Percentiles rank a stretch among this genome's conserved stretches.
These are phyloP conservation scores for Exobasidium rhododendri DNA, from an alignment of 1,284 basidiomycete species.

Conservation along the genomic window DNA sequence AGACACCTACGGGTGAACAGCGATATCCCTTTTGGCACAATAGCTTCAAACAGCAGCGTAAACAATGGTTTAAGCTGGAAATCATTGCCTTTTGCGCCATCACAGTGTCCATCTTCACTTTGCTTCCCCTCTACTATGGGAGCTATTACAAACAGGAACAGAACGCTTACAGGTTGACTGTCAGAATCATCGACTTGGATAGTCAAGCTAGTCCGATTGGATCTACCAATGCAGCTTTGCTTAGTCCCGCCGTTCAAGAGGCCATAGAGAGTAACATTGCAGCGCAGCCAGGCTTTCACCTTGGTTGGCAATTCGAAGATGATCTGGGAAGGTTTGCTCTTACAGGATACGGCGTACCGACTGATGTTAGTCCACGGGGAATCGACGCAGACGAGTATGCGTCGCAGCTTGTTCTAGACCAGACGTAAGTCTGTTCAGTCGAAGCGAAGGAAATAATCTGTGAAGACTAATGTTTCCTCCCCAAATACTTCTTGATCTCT, in stretches of 20 bases:
- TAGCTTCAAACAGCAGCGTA: not conserved
- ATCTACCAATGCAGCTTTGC: not conserved
- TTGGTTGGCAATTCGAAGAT: not conserved
- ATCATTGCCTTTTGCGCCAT: constrained; percentile 10
- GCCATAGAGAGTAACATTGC: not conserved
- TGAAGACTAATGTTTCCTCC: not conserved
- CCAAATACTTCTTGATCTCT: not conserved
- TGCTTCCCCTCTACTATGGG: constrained; percentile 3
- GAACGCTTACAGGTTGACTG: constrained; percentile 6
- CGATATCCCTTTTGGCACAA: not conserved
- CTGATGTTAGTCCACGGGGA: not conserved
- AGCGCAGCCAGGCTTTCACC: not conserved
- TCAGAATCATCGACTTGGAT: constrained; percentile 6
- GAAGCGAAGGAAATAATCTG: not conserved
- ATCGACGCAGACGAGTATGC: not conserved
- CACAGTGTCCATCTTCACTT: not conserved
- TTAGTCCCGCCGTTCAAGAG: not conserved
- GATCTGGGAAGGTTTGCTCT: not conserved
- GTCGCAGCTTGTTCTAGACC: not conserved
- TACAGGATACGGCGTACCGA: not conserved
- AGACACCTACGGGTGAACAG: not conserved
- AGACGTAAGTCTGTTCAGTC: not conserved
- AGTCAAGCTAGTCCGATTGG: not conserved
- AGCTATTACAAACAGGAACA: constrained; percentile 4
- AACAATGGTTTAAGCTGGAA: not conserved